phyloP scores from a whole-genome alignment of 495 filamentous ascomycete species.

The Hypoxylon trugodes region DNA sequence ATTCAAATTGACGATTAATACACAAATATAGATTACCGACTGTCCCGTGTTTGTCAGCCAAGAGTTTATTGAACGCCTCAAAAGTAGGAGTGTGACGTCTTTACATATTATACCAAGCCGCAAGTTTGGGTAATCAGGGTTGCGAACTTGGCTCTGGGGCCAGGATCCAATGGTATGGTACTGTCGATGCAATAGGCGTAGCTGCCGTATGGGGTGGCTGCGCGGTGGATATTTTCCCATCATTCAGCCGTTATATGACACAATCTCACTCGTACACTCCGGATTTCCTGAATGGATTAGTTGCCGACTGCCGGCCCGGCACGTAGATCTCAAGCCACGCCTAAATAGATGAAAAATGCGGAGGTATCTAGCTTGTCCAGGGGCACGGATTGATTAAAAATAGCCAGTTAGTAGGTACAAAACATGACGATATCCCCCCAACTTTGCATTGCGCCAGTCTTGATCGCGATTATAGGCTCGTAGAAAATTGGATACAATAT shows the following conservation, averaged over 20 bases:
- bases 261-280: constrained; percentile 34
- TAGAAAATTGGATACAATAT: constrained; percentile 1
- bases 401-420: constrained; percentile 15
- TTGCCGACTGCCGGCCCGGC: constrained; percentile 28
- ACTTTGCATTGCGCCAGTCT: constrained; percentile 15
- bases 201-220: not conserved
- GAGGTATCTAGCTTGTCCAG: constrained; percentile 23
- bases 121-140: not conserved
- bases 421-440: constrained; percentile 19
- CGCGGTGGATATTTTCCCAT: constrained; percentile 6
- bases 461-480: not conserved
- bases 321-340: constrained; percentile 27
- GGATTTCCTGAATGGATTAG: constrained; percentile 33
- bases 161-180: not conserved
- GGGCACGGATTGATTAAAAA: constrained; percentile 26
- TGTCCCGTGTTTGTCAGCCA: too few species aligned
- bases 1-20: too few species aligned
- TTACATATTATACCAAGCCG: too few species aligned
- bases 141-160: not conserved
- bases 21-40: too few species aligned
- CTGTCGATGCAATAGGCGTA: not conserved
- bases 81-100: too few species aligned
- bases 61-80: too few species aligned
- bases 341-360: constrained; percentile 41
- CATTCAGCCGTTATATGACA: constrained; percentile 30